These are phyloP conservation scores for Sugiyamaella castrensis DNA, from an alignment of 1,139 yeast species.

Conservation along the genomic window DNA sequence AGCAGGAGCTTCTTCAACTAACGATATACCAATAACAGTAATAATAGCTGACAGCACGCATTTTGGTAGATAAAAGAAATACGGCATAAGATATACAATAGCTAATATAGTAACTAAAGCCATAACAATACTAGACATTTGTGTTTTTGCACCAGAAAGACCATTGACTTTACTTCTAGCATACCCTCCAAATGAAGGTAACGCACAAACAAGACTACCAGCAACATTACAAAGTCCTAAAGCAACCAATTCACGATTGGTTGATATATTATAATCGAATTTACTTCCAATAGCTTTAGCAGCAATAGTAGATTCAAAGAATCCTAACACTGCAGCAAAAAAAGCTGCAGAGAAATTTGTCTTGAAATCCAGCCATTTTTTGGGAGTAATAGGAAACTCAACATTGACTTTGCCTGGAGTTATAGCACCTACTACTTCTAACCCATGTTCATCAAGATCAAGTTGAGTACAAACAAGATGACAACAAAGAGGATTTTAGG, in stretches of 20 bases:
- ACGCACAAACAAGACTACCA: slow-evolving; percentile 68
- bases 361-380: slow-evolving; percentile 37
- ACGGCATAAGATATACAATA: slow-evolving; percentile 57
- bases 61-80: slow-evolving; percentile 70
- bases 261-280: slow-evolving; percentile 36
- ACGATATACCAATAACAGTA: slow-evolving; percentile 70
- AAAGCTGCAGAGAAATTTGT: slow-evolving; percentile 45
- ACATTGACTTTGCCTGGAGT: slow-evolving; percentile 45
- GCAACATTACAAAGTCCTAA: slow-evolving; percentile 72
- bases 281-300: slow-evolving; percentile 52
- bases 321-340: slow-evolving; percentile 82
- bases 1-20: slow-evolving; percentile 84
- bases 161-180: slow-evolving; percentile 91
- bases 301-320: slow-evolving; percentile 92
- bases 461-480: slow-evolving; percentile 51
- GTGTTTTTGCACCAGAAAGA: slow-evolving; percentile 80
- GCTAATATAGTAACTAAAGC: slow-evolving; percentile 69
- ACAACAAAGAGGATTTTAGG: slow-evolving; percentile 87
- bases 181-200: slow-evolving; percentile 96
- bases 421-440: slow-evolving; percentile 69
- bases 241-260: slow-evolving; percentile 65
- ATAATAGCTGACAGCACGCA: slow-evolving; percentile 82
- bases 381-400: slow-evolving; percentile 48
- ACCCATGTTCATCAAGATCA: slow-evolving; percentile 57
- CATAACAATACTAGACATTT: slow-evolving; percentile 78